These are phyloP conservation scores for Dillenia suffruticosa DNA, from an alignment of 164 flowering plant species.

Conservation along the genomic window DNA sequence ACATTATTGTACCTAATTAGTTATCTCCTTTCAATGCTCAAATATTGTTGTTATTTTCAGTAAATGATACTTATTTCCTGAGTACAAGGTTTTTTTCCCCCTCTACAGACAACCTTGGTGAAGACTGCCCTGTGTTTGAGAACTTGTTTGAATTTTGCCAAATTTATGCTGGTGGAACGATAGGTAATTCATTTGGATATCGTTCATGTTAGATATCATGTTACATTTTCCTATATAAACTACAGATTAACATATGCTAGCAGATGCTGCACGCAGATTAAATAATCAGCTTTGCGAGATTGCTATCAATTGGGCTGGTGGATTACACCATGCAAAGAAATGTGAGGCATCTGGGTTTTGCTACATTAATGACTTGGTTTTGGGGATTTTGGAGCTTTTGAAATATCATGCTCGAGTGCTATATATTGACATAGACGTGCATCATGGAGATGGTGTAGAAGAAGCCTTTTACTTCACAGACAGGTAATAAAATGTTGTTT, in stretches of 20 bases:
- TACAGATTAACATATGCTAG: slow-evolving; percentile 13
- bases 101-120: slow-evolving; percentile 86
- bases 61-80: not conserved
- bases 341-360: slow-evolving; percentile 98
- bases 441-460: slow-evolving; percentile 99
- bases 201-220: not conserved
- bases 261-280: slow-evolving; percentile 95
- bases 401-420: slow-evolving; percentile 91
- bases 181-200: slow-evolving; percentile 45
- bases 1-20: too few species aligned
- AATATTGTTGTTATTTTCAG: too few species aligned
- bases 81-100: slow-evolving; percentile 1
- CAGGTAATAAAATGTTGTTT: slow-evolving; percentile 40
- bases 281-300: slow-evolving; percentile 90
- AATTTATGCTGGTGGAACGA: slow-evolving; percentile 97
- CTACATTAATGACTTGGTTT: slow-evolving; percentile 92
- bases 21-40: too few species aligned
- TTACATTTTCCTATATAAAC: not conserved
- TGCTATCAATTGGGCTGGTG: slow-evolving; percentile 99
- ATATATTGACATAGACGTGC: slow-evolving; percentile 95
- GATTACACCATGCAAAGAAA: slow-evolving; percentile 98
- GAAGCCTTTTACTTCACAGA: slow-evolving; percentile 97
- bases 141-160: slow-evolving; percentile 96
- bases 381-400: slow-evolving; percentile 93
- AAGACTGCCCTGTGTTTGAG: slow-evolving; percentile 97